Evolutionary conservation across 2,329 filamentous ascomycete genomes (phyloP), one percentile per base, ranked within the genome.

Genomic region (Aspergillus versicolor): DNA sequence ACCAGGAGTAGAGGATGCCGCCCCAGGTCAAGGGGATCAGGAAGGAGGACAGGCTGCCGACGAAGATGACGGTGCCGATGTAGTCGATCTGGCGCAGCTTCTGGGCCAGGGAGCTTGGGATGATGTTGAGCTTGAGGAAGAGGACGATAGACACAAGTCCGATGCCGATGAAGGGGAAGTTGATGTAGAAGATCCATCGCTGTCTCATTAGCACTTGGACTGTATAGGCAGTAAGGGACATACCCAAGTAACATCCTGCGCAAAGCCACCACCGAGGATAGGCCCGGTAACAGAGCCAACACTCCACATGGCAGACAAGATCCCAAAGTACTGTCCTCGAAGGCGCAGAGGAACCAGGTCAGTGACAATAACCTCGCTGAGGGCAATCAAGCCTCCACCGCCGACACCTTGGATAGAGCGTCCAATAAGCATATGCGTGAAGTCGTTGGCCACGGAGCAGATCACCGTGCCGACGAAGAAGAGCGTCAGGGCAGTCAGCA

Each of bases 391-490:
- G 2, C 77, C 77, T 40, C 77, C 77, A 11, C 77, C 77, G 2
- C 77, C 77, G 27, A 79, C 67, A 19, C 77, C 77, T 56, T 79
- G 77, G 3, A 79, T 68, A 1, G 74, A 70, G 4, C 77, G 71
- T 1, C 77, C 77, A n/a, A 74, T 66, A 6, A 84, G 73, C 65
- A 85, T 67, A 40, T 76, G 65, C 0, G 72, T 73, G 52, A 81
- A 79, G 60, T 76, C 65, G 2, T 77, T 65, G 0, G 79, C 69
- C 0, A 78, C 60, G 3, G 70, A 73, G 7, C 71, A 70, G n/a
- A 81, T 61, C n/a, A 79, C 67, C 1, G 77, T 71, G 0, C 79
- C 79, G 7, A 75, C 66, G 3, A 75, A 70, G 66, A 82, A 81
- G 51, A 81, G 71, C 0, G 70, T 40, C 5, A 81, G 64, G 0